Evolutionary conservation across 2,329 filamentous ascomycete species (phyloP).

Genomic region (Colletotrichum sp.): DNA sequence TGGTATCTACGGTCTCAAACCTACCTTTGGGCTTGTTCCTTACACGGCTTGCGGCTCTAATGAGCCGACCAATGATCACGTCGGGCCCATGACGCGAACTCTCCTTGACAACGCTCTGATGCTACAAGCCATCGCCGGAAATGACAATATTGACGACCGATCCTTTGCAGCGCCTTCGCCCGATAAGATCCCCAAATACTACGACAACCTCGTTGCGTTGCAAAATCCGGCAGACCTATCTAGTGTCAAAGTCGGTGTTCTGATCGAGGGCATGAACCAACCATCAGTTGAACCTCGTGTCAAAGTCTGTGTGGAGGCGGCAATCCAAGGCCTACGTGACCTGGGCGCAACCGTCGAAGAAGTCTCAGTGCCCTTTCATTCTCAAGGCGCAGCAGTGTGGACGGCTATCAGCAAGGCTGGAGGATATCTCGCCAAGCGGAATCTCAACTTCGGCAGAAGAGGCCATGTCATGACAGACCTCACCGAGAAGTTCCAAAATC

Average conservation of each 20-base stretch:
- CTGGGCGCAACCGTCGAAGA: slow-evolving; percentile 48
- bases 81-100: slow-evolving; percentile 44
- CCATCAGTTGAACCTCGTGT: not conserved
- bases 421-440: slow-evolving; percentile 1
- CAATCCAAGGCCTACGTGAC: slow-evolving; percentile 36
- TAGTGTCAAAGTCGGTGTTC: slow-evolving; percentile 31
- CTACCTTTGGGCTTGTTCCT: slow-evolving; percentile 44
- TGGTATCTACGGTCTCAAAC: slow-evolving; percentile 40
- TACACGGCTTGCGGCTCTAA: slow-evolving; percentile 46
- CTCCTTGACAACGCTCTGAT: slow-evolving; percentile 43
- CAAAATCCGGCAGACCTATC: not conserved
- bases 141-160: slow-evolving; percentile 39
- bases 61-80: slow-evolving; percentile 46
- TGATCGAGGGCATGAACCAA: not conserved
- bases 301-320: slow-evolving; percentile 37
- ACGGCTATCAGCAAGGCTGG: slow-evolving; percentile 31
- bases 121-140: slow-evolving; percentile 44
- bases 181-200: not conserved
- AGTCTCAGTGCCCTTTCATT: slow-evolving; percentile 52
- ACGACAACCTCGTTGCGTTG: not conserved
- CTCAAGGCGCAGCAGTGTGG: slow-evolving; percentile 52
- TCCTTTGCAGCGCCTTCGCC: not conserved
- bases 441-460: not conserved
- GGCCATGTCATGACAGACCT: slow-evolving; percentile 29
- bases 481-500: slow-evolving; percentile 32